phyloP scores from a whole-genome alignment of 495 filamentous ascomycete genomes.

The Cercophora scortea region DNA sequence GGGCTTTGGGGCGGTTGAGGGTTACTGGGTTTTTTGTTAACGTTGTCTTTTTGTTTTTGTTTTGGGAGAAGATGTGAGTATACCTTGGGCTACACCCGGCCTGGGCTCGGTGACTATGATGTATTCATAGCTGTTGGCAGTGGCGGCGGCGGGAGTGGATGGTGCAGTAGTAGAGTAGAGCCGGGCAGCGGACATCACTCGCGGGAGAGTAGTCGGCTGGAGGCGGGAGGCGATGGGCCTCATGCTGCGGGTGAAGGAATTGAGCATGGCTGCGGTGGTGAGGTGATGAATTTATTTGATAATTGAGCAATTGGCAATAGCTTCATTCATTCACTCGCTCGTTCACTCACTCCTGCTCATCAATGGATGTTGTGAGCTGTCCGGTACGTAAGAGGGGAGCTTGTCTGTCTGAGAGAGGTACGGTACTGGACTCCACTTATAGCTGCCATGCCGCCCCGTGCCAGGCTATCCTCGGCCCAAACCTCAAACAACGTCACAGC shows the following conservation, averaged over 20 bases:
- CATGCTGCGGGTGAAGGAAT: neutral
- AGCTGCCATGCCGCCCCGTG: no score
- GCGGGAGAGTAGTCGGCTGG: slow-evolving; percentile 38
- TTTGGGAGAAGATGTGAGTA: neutral
- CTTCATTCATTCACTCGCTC: no score
- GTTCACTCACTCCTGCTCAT: no score
- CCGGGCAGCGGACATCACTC: slow-evolving; percentile 24
- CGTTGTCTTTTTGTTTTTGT: neutral
- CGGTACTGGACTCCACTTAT: no score
- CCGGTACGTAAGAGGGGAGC: no score
- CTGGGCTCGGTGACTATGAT: slow-evolving; percentile 75
- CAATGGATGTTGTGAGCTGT: no score
- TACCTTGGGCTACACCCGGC: slow-evolving; percentile 84
- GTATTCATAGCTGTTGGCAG: slow-evolving; percentile 60
- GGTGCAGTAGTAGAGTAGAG: slow-evolving; percentile 46
- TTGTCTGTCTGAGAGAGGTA: no score
- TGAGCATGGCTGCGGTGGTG: neutral
- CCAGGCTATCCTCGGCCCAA: slow-evolving; percentile 23
- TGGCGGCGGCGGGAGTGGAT: slow-evolving; percentile 30
- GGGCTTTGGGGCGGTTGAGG: slow-evolving; percentile 88
- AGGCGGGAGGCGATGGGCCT: slow-evolving; percentile 51
- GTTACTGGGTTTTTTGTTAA: slow-evolving; percentile 51
- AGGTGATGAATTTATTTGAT: no score
- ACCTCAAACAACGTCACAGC: neutral
- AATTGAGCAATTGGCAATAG: no score